Conservation (phyloP, 1,284 basidiomycete genomes). For the Cutaneotrichosporon mucoides region DNA sequence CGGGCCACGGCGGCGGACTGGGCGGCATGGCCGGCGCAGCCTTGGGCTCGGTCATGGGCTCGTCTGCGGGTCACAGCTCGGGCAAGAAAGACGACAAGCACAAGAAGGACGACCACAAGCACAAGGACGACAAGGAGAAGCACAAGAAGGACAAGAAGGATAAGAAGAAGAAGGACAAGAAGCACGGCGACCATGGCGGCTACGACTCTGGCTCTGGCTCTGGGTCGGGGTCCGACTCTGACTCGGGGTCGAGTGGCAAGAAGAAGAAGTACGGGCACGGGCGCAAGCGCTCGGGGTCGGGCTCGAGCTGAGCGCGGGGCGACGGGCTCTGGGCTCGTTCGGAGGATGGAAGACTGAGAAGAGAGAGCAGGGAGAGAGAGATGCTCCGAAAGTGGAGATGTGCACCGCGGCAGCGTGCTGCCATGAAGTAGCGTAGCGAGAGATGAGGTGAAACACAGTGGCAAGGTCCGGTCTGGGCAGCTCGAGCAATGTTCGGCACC, state of each 20-base stretch:
- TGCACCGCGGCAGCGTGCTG: no score
- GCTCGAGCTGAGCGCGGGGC: no score
- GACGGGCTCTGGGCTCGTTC: no score
- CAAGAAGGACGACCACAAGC: not conserved
- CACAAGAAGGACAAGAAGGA: slow-evolving; percentile 2
- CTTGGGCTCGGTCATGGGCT: not conserved
- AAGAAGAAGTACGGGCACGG: no score
- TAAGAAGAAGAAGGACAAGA: not conserved
- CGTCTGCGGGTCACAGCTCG: not conserved
- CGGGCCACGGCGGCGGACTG: not conserved
- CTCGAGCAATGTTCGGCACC: no score
- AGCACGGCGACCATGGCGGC: not conserved
- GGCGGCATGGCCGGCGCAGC: not conserved
- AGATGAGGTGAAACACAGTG: no score
- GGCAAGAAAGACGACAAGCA: not conserved
- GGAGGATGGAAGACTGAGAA: no score
- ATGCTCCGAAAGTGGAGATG: no score
- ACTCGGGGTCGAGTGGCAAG: not conserved
- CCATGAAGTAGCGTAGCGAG: no score
- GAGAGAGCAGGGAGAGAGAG: no score
- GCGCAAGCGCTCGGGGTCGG: no score
- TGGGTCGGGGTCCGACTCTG: not conserved
- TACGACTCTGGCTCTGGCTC: not conserved
- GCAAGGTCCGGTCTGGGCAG: no score
- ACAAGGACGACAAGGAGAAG: not conserved